Conservation (phyloP, 306 rosid genomes). For the Castanea sativa region DNA sequence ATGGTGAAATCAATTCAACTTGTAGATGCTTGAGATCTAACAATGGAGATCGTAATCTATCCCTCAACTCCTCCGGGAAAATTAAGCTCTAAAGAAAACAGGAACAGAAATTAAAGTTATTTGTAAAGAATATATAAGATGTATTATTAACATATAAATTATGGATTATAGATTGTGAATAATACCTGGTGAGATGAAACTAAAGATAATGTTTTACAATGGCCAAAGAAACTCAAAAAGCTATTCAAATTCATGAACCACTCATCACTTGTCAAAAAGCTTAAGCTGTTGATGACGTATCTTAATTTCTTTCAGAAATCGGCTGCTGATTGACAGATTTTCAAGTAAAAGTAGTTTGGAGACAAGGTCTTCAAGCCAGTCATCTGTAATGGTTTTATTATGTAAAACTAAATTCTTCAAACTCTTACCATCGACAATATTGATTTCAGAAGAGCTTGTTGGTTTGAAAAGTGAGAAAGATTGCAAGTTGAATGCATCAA, state of each 20-base stretch:
- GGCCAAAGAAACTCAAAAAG: not conserved
- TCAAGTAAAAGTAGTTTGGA: not conserved
- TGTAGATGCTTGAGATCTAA: not conserved
- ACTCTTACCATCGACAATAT: not conserved
- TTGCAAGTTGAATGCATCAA: not conserved
- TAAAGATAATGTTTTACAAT: not conserved
- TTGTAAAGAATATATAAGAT: not conserved
- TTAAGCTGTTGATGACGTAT: not conserved
- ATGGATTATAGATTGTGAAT: not conserved
- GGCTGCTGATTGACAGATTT: not conserved
- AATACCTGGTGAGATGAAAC: not conserved
- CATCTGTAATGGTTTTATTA: not conserved
- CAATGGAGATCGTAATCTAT: not conserved
- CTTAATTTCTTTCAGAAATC: not conserved
- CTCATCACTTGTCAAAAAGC: too few relatives aligned
- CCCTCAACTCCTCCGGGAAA: not conserved
- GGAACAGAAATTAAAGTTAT: not conserved
- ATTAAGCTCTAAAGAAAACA: not conserved
- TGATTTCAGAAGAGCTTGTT: not conserved
- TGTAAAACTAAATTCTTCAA: not conserved
- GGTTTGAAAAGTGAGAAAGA: not conserved
- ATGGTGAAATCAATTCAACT: not conserved
- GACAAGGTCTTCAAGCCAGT: not conserved
- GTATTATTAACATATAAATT: not conserved
- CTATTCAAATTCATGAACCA: not conserved